Evolutionary conservation across 2,329 filamentous ascomycete species (phyloP), one percentile per base, ranked within the genome.

Genomic region (Diaporthe sp.): DNA sequence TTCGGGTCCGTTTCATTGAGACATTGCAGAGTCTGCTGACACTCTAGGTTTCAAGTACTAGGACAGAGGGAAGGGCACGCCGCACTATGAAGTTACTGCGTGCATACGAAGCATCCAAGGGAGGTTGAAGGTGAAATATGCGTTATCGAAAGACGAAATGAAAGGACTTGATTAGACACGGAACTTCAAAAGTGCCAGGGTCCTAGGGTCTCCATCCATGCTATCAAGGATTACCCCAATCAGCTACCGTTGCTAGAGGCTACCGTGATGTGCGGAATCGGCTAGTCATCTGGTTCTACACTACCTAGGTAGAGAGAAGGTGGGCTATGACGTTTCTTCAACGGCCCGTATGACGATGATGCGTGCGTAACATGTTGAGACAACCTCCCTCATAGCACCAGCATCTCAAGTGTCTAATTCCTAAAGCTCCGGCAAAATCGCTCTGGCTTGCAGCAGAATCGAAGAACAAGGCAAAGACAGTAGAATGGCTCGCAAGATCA

Each of bases 11-110:
- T 3, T 76, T 71, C 17, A 17, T 76, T 13, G 39, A 47, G 44
- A 17, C 22, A 47, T 13, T 74, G 31, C 67, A 76, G 25, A 53
- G 25, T 25, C 25, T 76, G 20, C 31, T 76, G 12, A 25, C 42
- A 8, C 39, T 47, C 17, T 39, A 34, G 17, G 34, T 1, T 39
- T 20, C 3, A 15, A 47, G 3, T 44, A 4, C 28, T 5, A 25
- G 20, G 28, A 17, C 10, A 15, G 13, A 44, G 17, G 15, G 37
- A 63, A 25, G 58, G 37, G 10, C 1, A 42, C 28, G 22, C 22
- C 4, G n/a, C 49, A 13, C 9, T 5, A 55, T 22, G 22, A 4
- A 42, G 8, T 28, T 5, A 28, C 25, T 31, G 49, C 15, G 10
- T 28, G 63, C 22, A 28, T 37, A 2, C 22, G 28, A 68, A 31